Base-by-base conservation (phyloP, 257 asterid genomes). In the Nicotiana attenuata region DNA sequence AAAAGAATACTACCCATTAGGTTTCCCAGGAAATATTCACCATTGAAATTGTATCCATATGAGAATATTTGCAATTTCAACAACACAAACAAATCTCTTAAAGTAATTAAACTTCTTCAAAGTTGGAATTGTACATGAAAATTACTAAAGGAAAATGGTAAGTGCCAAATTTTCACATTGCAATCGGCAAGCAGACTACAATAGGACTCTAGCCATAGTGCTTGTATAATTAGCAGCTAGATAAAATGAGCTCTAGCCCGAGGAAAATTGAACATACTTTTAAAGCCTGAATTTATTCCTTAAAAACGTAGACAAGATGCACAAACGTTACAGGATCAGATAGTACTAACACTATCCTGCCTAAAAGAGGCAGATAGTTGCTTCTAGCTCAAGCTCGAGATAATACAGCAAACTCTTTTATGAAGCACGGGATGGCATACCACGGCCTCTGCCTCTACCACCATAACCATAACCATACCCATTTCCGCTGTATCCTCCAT, bases 361-460 rank as follows among this genome's bases (percentile, higher is more conserved):
- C 85, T n/a, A 68, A 14, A 1, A 66, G 79, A 83, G 68, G 56
- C 52, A 56, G 66, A 57, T 57, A 31, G 22, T 79, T 63, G 47
- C 77, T 67, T 22, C 76, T 78, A 82, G 84, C 79, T 81, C 68
- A 80, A 76, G 64, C 71, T 80, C 65, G 57, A 50, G 63, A 38
- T 15, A 65, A 82, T 85, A 85, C 80, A 17, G 63, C 63, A 75
- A 16, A 33, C 31, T 76, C 33, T 83, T 75, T 76, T 91, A 91
- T 66, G 85, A 83, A 79, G 85, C 68, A 81, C 80, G 93, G 47
- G 35, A 81, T 31, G 84, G 84, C 79, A 60, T 75, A 68, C 97
- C 97, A 68, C 96, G 93, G 41, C 98, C 98, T 79, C 89, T 90
- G 59, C 94, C 94, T 82, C 92, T 80, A 53, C 87, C 87, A 61